phyloP scores from a whole-genome alignment of 164 flowering plant species.

The Cinnamomum chago region DNA sequence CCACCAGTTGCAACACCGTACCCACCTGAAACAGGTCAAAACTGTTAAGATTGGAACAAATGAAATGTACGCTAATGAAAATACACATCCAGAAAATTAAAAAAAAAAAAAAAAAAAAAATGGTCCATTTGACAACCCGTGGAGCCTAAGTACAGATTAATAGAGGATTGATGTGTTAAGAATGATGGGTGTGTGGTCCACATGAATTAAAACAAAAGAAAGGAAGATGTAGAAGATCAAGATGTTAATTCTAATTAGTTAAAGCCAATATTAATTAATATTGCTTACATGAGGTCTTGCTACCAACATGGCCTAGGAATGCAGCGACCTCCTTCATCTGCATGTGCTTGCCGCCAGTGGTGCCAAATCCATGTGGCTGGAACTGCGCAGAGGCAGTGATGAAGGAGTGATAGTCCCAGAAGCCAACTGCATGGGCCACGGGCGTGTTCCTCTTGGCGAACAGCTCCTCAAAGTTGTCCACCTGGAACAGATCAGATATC shows the following conservation, averaged over 20 bases:
- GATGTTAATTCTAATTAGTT: too few species aligned
- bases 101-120: too few species aligned
- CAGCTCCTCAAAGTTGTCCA: slow-evolving; percentile 77
- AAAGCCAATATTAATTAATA: too few species aligned
- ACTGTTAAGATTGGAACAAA: background rate
- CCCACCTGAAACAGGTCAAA: slow-evolving; percentile 48
- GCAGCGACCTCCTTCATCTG: slow-evolving; percentile 86
- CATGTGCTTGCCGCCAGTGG: slow-evolving; percentile 69
- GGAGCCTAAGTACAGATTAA: too few species aligned
- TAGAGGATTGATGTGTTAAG: too few species aligned
- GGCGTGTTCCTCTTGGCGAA: slow-evolving; percentile 85
- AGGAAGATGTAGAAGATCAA: too few species aligned
- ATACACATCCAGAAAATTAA: too few species aligned
- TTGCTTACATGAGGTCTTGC: slow-evolving; percentile 67
- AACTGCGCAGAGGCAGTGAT: slow-evolving; percentile 54
- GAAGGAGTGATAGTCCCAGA: slow-evolving; percentile 82
- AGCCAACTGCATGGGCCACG: slow-evolving; percentile 76
- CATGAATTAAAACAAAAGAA: too few species aligned
- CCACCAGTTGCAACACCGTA: slow-evolving; percentile 89
- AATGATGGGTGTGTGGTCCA: too few species aligned
- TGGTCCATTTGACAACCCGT: too few species aligned
- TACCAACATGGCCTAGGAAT: slow-evolving; percentile 84
- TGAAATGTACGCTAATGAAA: background rate
- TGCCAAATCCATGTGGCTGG: slow-evolving; percentile 82
- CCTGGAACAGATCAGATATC: slow-evolving; percentile 64